Conservation (phyloP, 2,329 filamentous ascomycete species). For the Colletotrichum shisoi region DNA sequence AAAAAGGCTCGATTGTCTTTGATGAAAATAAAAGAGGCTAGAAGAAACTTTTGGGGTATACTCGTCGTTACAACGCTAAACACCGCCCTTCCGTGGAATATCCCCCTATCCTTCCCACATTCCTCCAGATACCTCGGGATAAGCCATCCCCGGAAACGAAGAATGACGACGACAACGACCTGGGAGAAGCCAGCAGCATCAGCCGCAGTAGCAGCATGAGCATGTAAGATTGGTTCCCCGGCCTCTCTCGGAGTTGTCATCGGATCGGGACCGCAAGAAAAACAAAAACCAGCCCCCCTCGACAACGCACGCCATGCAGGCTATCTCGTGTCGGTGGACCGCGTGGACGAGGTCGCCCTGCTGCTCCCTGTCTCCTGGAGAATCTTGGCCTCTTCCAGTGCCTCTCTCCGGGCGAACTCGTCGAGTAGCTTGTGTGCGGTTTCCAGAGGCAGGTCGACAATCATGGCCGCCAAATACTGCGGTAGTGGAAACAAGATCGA, state of each 20-base stretch:
- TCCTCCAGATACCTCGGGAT: constrained; percentile 16
- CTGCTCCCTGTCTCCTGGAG: constrained; percentile 37
- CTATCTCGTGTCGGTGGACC: constrained; percentile 32
- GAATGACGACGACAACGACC: constrained; percentile 1
- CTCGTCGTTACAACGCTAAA: constrained; percentile 33
- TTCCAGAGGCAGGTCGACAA: constrained; percentile 42
- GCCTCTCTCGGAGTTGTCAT: not conserved
- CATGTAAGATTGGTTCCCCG: not conserved
- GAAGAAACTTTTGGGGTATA: constrained; percentile 33
- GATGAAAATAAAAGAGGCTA: constrained; percentile 4
- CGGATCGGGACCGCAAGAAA: not conserved
- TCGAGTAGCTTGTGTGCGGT: constrained; percentile 40
- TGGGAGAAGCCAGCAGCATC: not conserved
- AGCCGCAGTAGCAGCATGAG: no score
- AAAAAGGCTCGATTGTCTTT: not conserved
- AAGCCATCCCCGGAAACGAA: not conserved
- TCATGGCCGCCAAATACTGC: constrained; percentile 39
- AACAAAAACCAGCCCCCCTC: not conserved
- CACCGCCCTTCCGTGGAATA: constrained; percentile 16
- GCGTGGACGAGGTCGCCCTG: constrained; percentile 37
- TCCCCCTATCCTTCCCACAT: no score
- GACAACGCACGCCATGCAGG: not conserved
- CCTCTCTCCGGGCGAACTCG: constrained; percentile 40
- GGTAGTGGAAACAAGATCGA: not conserved
- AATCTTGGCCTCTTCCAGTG: constrained; percentile 39